A percentile compares a stretch with the other conserved stretches of the same genome.
Evolutionary conservation across 108 stramenopile genomes (phyloP).

Genomic region (Tribonema minus): DNA sequence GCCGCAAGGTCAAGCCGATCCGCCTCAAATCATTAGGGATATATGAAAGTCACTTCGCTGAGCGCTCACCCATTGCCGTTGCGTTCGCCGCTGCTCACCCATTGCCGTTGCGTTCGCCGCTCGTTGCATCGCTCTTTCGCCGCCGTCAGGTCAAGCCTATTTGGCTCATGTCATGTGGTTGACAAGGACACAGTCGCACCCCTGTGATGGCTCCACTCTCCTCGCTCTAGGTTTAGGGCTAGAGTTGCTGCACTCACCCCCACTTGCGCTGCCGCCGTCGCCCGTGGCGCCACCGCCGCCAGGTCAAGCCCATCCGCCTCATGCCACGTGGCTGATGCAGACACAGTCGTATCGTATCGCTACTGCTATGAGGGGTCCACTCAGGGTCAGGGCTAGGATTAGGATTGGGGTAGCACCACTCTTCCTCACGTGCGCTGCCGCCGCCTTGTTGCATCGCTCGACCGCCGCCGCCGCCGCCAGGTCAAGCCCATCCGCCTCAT

Average conservation of each 20-base stretch:
- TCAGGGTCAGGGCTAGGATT: background rate
- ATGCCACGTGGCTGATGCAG: background rate
- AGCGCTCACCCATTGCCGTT: no score
- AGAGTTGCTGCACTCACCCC: background rate
- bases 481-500: conserved; percentile 77
- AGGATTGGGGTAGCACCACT: background rate
- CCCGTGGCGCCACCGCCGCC: background rate
- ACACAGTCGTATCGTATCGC: background rate
- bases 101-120: no score
- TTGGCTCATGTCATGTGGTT: background rate
- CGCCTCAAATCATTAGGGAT: no score
- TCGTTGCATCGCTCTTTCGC: no score
- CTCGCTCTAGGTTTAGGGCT: background rate
- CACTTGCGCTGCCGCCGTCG: background rate
- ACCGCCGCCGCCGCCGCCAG: background rate
- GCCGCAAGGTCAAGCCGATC: no score
- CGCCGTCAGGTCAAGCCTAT: no score
- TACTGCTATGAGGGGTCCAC: background rate
- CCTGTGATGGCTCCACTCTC: background rate
- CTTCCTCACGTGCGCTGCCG: background rate
- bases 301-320: background rate
- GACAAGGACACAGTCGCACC: background rate
- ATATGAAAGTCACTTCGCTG: no score
- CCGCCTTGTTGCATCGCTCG: background rate
- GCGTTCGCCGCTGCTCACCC: no score